Evolutionary conservation across 176 grass and related monocot species (phyloP), one percentile per base, ranked within the genome.

Genomic region (Lolium perenne): DNA sequence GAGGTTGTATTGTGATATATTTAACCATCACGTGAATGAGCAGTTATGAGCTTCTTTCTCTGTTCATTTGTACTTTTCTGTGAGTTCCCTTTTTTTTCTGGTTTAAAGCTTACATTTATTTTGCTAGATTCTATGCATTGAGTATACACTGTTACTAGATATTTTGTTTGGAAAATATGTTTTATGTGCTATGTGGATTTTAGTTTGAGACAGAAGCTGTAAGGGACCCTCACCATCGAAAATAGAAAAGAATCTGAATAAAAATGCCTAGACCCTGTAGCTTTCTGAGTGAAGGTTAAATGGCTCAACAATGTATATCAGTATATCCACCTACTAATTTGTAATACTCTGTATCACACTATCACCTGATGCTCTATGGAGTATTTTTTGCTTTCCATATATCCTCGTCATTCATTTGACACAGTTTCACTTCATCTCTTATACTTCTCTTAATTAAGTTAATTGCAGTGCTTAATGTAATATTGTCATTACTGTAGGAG

Each of bases 401-500:
- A 53, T 50, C 47, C 47, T 84, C 7, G 55, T 84, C n/a, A 60
- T 78, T 70, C 74, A 56, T 86, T 71, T 60, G 83, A 53, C 51
- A 87, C 4, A 14, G 74, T 87, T 56, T 68, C 67, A 84, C 51
- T 35, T 50, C 54, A 68, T 56, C 43, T 10, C 57, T 65, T 77
- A 71, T 70, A 32, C 46, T 80, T 81, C 17, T 55, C 25, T 53
- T 64, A 69, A n/a, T 46, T 66, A 77, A 63, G 20, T 79, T 76
- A 81, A n/a, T 71, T 74, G 54, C 46, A 29, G 41, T 76, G 32
- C 38, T 83, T 49, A 77, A 59, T n/a, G 32, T 61, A 56, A 80
- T 73, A 75, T 79, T 90, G 88, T 73, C 62, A 70, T 81, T 84
- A 80, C 75, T 90, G 78, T 86, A 99, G 97, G 88, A 99, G 94